Evolutionary conservation across 2,329 filamentous ascomycete genomes (phyloP).

Genomic region (Tolypocladium guangdongense): DNA sequence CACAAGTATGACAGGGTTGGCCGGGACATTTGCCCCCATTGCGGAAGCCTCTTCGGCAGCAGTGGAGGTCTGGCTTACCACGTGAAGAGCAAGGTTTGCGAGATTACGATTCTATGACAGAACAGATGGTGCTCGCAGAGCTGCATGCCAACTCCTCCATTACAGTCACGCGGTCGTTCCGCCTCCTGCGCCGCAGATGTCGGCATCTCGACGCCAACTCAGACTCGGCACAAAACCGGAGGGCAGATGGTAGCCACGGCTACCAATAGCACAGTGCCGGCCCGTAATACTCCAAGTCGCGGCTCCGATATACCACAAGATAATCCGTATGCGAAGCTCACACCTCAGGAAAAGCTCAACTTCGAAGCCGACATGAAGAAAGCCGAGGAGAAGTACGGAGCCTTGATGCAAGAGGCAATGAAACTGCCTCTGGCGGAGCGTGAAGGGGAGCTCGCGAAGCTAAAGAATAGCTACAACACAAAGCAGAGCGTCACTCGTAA

Average conservation of each 20-base stretch:
- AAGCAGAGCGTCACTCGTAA: conserved; percentile 47
- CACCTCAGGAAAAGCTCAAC: conserved; percentile 9
- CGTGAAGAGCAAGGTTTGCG: conserved; percentile 32
- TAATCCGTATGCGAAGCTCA: conserved; percentile 36
- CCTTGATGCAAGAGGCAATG: conserved; percentile 31
- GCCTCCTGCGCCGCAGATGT: background rate
- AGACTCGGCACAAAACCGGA: background rate
- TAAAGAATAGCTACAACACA: conserved; percentile 43
- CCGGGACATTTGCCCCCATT: conserved; percentile 31
- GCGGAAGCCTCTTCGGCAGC: conserved; percentile 32
- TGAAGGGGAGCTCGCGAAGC: conserved; percentile 24
- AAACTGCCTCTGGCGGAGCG: conserved; percentile 21
- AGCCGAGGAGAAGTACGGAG: conserved; percentile 24
- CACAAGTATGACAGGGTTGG: conserved; percentile 7
- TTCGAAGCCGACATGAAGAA: conserved; percentile 19
- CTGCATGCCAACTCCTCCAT: background rate
- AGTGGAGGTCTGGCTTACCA: conserved; percentile 34
- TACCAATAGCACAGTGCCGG: conserved; percentile 1
- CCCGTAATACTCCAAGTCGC: background rate
- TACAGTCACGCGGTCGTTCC: background rate
- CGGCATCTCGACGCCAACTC: background rate
- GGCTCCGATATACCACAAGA: conserved; percentile 9
- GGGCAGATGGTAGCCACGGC: background rate
- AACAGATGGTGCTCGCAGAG: background rate
- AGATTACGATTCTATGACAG: conserved; percentile 15